These are phyloP conservation scores for Fusarium graminum DNA, from an alignment of 2,329 filamentous ascomycete species.

Conservation along the genomic window DNA sequence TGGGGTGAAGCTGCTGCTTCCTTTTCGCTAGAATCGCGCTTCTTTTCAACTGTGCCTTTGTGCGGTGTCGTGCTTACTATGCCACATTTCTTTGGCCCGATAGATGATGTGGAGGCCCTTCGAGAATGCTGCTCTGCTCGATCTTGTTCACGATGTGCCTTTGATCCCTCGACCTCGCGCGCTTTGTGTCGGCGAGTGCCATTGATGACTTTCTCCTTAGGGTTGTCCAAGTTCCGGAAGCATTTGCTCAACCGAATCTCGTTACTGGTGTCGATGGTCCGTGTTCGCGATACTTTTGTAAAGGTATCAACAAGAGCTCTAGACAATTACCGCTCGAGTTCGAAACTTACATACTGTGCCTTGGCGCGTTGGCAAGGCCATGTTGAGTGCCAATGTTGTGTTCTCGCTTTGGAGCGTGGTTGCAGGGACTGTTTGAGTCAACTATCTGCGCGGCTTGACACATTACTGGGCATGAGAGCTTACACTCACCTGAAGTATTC, in stretches of 20 bases:
- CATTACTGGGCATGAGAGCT: not conserved
- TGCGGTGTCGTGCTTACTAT: slow-evolving; percentile 11
- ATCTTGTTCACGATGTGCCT: slow-evolving; percentile 13
- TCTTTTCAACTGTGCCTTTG: slow-evolving; percentile 15
- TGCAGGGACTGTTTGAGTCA: slow-evolving; percentile 16
- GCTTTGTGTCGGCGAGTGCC: slow-evolving; percentile 16
- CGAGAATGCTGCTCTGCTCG: slow-evolving; percentile 11
- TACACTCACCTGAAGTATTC: slow-evolving; percentile 1
- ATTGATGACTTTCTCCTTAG: slow-evolving; percentile 5
- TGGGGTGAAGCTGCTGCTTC: not conserved
- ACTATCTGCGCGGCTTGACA: not conserved
- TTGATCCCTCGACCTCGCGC: slow-evolving; percentile 4
- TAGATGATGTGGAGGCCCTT: slow-evolving; percentile 2
- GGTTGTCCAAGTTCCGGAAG: slow-evolving; percentile 28
- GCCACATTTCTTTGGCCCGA: slow-evolving; percentile 9
- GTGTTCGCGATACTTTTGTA: slow-evolving; percentile 37
- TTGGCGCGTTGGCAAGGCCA: slow-evolving; percentile 18
- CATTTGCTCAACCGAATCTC: slow-evolving; percentile 54
- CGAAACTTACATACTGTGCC: slow-evolving; percentile 34
- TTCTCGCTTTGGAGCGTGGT: not conserved
- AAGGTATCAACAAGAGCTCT: slow-evolving; percentile 9
- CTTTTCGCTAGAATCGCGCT: slow-evolving; percentile 13
- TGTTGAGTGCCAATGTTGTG: not conserved
- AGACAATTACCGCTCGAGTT: not conserved
- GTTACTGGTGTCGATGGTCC: slow-evolving; percentile 37